These are phyloP conservation scores for Sporothrix luriei DNA, from an alignment of 2,329 filamentous ascomycete genomes.

Conservation along the genomic window DNA sequence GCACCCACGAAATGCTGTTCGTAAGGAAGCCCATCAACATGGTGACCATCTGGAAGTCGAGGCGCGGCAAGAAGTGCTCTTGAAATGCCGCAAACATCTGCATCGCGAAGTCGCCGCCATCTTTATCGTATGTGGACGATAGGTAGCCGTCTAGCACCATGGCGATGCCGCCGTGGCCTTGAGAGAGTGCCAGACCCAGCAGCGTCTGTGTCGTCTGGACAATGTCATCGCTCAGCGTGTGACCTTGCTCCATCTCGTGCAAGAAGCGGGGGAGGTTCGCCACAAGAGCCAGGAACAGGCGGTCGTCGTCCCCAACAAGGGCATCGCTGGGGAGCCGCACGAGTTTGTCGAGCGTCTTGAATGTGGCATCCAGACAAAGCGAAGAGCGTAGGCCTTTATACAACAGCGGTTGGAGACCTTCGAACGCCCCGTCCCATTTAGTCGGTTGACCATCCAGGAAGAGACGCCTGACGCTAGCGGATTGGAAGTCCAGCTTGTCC, in stretches of 20 bases:
- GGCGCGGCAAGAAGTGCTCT: constrained; percentile 73
- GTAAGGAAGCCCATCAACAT: constrained; percentile 91
- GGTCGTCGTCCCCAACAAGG: constrained; percentile 78
- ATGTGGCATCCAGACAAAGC: constrained; percentile 73
- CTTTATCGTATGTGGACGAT: constrained; percentile 64
- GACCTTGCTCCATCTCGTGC: constrained; percentile 69
- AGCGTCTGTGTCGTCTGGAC: constrained; percentile 69
- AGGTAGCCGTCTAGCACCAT: constrained; percentile 71
- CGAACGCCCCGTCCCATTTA: constrained; percentile 86
- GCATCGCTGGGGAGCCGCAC: constrained; percentile 76
- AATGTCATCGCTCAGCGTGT: constrained; percentile 55
- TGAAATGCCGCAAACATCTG: constrained; percentile 74
- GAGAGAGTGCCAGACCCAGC: constrained; percentile 70
- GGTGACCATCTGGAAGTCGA: constrained; percentile 82
- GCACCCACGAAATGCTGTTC: constrained; percentile 86
- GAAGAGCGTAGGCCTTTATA: constrained; percentile 93
- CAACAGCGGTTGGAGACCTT: constrained; percentile 80
- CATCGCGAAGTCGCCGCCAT: constrained; percentile 70
- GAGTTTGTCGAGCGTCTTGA: constrained; percentile 76
- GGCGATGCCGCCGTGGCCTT: constrained; percentile 68
- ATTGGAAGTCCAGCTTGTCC: constrained; percentile 77
- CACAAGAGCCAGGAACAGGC: constrained; percentile 81
- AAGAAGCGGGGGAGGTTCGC: constrained; percentile 91
- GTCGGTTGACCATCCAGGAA: constrained; percentile 78
- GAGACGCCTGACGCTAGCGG: constrained; percentile 66